phyloP scores from a whole-genome alignment of 148 eudicot species.

The Silene conica region DNA sequence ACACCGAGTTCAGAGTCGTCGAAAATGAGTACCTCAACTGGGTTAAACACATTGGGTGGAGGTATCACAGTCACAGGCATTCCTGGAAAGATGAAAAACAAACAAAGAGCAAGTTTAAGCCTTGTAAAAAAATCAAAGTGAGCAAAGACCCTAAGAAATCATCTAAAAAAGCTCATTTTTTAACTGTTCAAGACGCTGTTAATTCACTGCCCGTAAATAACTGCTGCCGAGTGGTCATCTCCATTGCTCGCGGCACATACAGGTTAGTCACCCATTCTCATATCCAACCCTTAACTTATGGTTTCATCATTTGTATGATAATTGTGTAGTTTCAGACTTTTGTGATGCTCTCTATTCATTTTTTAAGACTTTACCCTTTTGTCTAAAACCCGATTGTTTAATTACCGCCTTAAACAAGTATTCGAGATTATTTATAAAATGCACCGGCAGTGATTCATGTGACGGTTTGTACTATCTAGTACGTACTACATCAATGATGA shows the following conservation, averaged over 20 bases:
- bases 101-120: conserved; percentile 36
- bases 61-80: conserved; percentile 39
- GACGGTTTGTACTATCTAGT: too few relatives aligned
- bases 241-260: conserved; percentile 58
- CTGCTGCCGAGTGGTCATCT: conserved; percentile 59
- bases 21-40: conserved; percentile 41
- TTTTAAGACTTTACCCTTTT: too few relatives aligned
- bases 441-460: too few relatives aligned
- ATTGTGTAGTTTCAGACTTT: too few relatives aligned
- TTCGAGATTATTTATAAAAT: too few relatives aligned
- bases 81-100: conserved; percentile 25
- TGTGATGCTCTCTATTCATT: too few relatives aligned
- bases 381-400: too few relatives aligned
- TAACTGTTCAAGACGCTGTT: conserved; percentile 55
- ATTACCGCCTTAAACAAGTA: too few relatives aligned
- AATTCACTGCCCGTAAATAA: conserved; percentile 47
- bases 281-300: too few relatives aligned
- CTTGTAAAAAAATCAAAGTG: conserved; percentile 64
- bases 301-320: too few relatives aligned
- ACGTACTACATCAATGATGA: too few relatives aligned
- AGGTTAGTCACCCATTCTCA: conserved; percentile 34
- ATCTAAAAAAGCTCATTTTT: conserved; percentile 38
- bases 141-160: conserved; percentile 30
- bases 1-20: conserved; percentile 13
- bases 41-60: conserved; percentile 42